Percentiles rank a stretch among this genome's conserved stretches.
Conservation (phyloP, 148 eudicot genomes). For the Mesembryanthemum crystallinum region DNA sequence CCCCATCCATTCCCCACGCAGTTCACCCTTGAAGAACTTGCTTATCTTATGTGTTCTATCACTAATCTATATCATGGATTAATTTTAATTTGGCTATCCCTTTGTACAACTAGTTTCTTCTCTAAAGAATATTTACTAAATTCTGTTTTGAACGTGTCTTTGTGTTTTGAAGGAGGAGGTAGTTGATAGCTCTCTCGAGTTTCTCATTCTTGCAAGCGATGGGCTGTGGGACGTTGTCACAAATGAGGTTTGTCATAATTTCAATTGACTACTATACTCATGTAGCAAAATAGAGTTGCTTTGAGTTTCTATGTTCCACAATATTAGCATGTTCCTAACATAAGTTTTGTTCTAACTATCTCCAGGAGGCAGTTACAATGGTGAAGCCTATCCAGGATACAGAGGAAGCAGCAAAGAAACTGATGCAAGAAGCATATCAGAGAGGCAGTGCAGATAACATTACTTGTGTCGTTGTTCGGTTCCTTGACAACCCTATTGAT, state of each 20-base stretch:
- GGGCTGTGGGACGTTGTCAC: conserved; percentile 94
- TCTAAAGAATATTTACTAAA: no score
- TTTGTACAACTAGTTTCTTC: no score
- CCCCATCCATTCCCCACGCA: not conserved
- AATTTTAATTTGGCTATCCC: not conserved
- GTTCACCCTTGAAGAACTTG: not conserved
- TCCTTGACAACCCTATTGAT: conserved; percentile 33
- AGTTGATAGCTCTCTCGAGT: conserved; percentile 82
- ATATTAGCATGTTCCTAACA: not conserved
- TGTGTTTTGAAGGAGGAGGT: conserved; percentile 58
- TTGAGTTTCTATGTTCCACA: not conserved
- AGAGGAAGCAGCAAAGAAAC: conserved; percentile 78
- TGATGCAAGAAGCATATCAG: conserved; percentile 83
- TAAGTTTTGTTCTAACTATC: not conserved
- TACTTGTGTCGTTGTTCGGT: conserved; percentile 73
- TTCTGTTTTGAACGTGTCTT: not conserved
- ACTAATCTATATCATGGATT: not conserved
- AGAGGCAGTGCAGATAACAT: conserved; percentile 90
- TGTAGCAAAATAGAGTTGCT: not conserved
- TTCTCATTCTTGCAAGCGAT: conserved; percentile 92
- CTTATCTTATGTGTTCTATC: not conserved
- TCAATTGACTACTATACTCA: not conserved
- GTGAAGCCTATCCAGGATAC: conserved; percentile 70
- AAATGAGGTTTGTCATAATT: conserved; percentile 55
- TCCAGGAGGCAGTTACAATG: conserved; percentile 81